A percentile compares a stretch with the other conserved stretches of the same genome.
Conservation (phyloP, 2,329 filamentous ascomycete genomes). For the Sporothrix schenckii region DNA sequence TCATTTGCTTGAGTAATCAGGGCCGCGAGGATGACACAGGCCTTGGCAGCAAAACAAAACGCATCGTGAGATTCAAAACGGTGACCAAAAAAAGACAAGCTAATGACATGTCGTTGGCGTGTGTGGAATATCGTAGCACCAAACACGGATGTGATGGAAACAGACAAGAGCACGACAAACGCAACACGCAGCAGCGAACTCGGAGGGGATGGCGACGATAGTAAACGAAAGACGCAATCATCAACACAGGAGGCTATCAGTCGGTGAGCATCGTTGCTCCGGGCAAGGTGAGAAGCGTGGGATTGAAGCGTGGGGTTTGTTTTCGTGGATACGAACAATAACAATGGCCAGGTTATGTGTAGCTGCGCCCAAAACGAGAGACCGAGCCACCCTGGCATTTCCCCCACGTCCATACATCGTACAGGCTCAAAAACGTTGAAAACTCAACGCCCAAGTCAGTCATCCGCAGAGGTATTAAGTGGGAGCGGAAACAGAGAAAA, state of each 20-base stretch:
- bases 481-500: no score
- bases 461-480: neutral
- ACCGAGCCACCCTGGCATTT: conserved; percentile 1
- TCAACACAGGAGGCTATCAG: neutral
- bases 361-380: conserved; percentile 5
- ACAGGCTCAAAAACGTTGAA: neutral
- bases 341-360: no score
- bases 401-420: neutral
- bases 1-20: conserved; percentile 11
- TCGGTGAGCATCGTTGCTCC: conserved; percentile 15
- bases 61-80: conserved; percentile 21
- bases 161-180: neutral
- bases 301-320: neutral
- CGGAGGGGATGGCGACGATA: neutral
- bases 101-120: no score
- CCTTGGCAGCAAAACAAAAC: neutral
- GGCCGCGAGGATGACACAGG: conserved; percentile 10
- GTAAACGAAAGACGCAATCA: neutral
- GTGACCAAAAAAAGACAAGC: conserved; percentile 22
- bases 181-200: neutral
- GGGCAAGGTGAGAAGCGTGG: conserved; percentile 19
- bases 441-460: neutral
- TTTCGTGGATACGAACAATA: neutral
- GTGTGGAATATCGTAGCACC: conserved; percentile 1
- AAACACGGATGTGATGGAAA: neutral